Percentiles rank a stretch among this genome's conserved stretches.
These are phyloP conservation scores for Amanita phalloides DNA, from an alignment of 768 basidiomycete species.

Conservation along the genomic window DNA sequence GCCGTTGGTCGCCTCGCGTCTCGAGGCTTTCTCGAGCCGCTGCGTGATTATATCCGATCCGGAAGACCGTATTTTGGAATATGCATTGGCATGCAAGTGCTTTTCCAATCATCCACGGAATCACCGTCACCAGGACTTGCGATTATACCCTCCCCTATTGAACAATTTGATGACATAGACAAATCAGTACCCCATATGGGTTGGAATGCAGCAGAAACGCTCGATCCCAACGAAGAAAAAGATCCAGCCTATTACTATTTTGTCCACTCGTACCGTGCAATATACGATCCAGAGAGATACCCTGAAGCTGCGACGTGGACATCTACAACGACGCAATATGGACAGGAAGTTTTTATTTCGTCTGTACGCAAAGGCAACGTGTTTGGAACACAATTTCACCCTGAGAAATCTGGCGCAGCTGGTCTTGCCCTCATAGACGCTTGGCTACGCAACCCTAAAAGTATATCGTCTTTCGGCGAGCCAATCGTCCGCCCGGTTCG, in stretches of 20 bases:
- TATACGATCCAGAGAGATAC: slow-evolving; percentile 47
- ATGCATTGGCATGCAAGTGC: slow-evolving; percentile 97
- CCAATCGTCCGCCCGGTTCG: slow-evolving; percentile 29
- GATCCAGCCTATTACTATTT: slow-evolving; percentile 83
- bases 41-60: slow-evolving; percentile 72
- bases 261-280: slow-evolving; percentile 90
- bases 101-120: slow-evolving; percentile 83
- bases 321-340: slow-evolving; percentile 86
- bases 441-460: slow-evolving; percentile 60
- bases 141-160: slow-evolving; percentile 74
- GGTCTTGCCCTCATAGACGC: slow-evolving; percentile 71
- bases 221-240: slow-evolving; percentile 32
- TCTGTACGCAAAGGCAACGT: slow-evolving; percentile 75
- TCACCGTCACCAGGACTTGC: slow-evolving; percentile 69
- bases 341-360: slow-evolving; percentile 85
- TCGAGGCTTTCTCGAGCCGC: slow-evolving; percentile 69
- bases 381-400: slow-evolving; percentile 94
- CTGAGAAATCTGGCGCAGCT: slow-evolving; percentile 89
- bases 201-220: slow-evolving; percentile 74
- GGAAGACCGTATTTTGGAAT: slow-evolving; percentile 95
- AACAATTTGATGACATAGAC: slow-evolving; percentile 53
- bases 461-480: slow-evolving; percentile 16
- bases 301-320: slow-evolving; percentile 62
- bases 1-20: slow-evolving; percentile 69
- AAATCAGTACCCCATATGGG: slow-evolving; percentile 98